Conservation (phyloP, 352 stramenopile genomes). For the Pythium dissimile region DNA sequence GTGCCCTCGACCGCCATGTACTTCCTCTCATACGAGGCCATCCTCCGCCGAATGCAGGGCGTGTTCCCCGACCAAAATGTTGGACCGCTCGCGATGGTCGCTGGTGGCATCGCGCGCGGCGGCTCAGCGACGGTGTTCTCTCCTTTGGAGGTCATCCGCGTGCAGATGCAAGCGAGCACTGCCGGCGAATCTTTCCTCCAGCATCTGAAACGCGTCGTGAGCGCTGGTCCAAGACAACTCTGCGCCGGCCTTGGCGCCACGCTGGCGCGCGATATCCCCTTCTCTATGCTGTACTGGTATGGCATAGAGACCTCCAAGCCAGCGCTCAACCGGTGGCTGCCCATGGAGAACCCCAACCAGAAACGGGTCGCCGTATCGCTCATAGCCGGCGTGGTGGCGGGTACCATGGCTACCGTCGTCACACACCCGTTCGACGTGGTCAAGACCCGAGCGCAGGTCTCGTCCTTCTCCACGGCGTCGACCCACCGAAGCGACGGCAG, state of each 20-base stretch:
- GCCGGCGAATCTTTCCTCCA: constrained; percentile 50
- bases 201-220: constrained; percentile 36
- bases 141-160: constrained; percentile 83
- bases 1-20: constrained; percentile 93
- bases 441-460: constrained; percentile 88
- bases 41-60: constrained; percentile 37
- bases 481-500: constrained; percentile 17
- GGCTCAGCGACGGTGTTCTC: constrained; percentile 70
- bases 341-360: constrained; percentile 27
- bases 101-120: constrained; percentile 48
- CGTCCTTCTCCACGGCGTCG: constrained; percentile 36
- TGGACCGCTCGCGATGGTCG: constrained; percentile 42
- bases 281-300: constrained; percentile 93
- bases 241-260: constrained; percentile 85
- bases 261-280: constrained; percentile 93
- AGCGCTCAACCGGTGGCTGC: constrained; percentile 27
- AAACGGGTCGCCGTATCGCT: constrained; percentile 67
- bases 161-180: constrained; percentile 74
- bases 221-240: constrained; percentile 37
- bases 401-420: constrained; percentile 81
- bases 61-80: constrained; percentile 36
- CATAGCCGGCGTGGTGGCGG: constrained; percentile 73
- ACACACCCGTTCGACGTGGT: constrained; percentile 96
- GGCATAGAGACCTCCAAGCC: constrained; percentile 86
- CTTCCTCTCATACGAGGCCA: constrained; percentile 91